Evolutionary conservation across 2,329 filamentous ascomycete genomes (phyloP), one percentile per base, ranked within the genome.

Genomic region (Elsinoe fawcettii): DNA sequence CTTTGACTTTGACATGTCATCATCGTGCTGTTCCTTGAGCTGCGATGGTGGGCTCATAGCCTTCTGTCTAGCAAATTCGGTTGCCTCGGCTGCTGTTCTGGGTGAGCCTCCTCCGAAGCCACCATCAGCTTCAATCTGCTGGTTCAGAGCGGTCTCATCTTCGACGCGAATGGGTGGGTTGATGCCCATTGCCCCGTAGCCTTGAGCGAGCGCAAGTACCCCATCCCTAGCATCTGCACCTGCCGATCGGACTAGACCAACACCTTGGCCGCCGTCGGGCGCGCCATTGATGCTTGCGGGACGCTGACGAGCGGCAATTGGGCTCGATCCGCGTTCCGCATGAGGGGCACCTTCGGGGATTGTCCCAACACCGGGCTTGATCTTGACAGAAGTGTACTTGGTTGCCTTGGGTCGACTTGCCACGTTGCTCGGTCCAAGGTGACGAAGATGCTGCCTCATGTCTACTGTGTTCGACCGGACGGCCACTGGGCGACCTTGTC

Each of bases 171-270:
- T 49, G 4, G 54, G 54, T 47, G 51, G 30, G 18, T 56, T 51
- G 43, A 47, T 41, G 56, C 63, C 59, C 65, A 74, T 73, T 51
- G 73, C 73, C 18, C 74, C 74, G 59, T 77, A 77, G 56, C 73
- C 72, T 53, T 71, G 66, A 11, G 69, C 67, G 44, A 87, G 65
- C 23, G 81, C 83, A 62, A 84, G 81, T 2, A 83, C 81, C 34
- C 83, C 86, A 64, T 87, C 85, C 62, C 82, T 85, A 1, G 81
- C 81, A 8, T 81, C 79, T 25, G 75, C 73, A 8, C 78, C 81
- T 30, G 81, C 78, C 43, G 76, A 76, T 55, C 70, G 71, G 1
- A 84, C 68, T 8, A 82, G 65, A 14, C 79, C 79, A 60, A 79
- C 77, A 1, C 80, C 79, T 58, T 79, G 74, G 1, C 79, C 79